Conservation (phyloP, 441 rosid genomes). For the Gossypium trilobum region DNA sequence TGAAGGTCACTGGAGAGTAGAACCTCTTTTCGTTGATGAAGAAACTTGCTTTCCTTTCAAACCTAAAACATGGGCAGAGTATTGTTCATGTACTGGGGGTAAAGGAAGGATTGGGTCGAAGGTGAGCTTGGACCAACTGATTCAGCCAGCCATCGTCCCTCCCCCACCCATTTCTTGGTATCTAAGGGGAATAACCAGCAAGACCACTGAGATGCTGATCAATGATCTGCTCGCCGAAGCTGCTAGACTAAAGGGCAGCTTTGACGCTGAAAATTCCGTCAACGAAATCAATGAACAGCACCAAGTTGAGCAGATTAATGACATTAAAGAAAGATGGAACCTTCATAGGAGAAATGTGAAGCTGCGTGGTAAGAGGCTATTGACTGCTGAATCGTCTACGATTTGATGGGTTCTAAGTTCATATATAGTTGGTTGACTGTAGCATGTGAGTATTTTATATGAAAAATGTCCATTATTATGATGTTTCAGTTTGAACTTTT, state of each 20-base stretch:
- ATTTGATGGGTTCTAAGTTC: not conserved
- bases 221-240: slow-evolving; percentile 65
- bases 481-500: not conserved
- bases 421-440: not conserved
- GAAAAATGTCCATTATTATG: not conserved
- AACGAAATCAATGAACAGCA: slow-evolving; percentile 11
- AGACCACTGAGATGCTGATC: slow-evolving; percentile 71
- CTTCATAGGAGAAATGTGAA: slow-evolving; percentile 44
- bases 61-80: slow-evolving; percentile 68
- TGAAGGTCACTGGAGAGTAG: slow-evolving; percentile 79
- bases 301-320: slow-evolving; percentile 11
- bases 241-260: slow-evolving; percentile 43
- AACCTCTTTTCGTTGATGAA: slow-evolving; percentile 69
- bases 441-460: not conserved
- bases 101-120: slow-evolving; percentile 78
- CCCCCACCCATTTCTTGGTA: slow-evolving; percentile 98
- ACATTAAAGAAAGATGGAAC: slow-evolving; percentile 69
- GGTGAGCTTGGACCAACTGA: slow-evolving; percentile 64
- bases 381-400: slow-evolving; percentile 14
- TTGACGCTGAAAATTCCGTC: slow-evolving; percentile 11
- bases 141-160: slow-evolving; percentile 74
- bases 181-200: slow-evolving; percentile 74
- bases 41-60: slow-evolving; percentile 51
- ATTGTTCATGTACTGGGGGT: slow-evolving; percentile 47
- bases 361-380: slow-evolving; percentile 23